Conservation (phyloP, 441 rosid genomes). For the Arabidopsis lyrata region DNA sequence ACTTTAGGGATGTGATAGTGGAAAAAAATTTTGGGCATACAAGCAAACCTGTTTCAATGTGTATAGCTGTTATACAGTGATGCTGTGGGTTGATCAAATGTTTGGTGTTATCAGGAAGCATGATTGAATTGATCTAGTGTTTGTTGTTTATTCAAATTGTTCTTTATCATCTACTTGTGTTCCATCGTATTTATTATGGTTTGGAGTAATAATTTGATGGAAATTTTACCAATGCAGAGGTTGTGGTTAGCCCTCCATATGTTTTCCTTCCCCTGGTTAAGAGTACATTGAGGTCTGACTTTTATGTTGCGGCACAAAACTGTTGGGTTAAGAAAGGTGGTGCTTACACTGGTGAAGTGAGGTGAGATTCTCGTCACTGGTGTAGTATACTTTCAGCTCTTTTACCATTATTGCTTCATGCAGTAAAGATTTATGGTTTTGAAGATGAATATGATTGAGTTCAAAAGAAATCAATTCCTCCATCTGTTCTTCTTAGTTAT, state of each 20-base stretch:
- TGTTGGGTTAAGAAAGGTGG: slow-evolving; percentile 87
- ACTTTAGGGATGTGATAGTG: background rate
- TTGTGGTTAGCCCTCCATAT: slow-evolving; percentile 79
- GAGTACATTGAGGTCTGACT: slow-evolving; percentile 56
- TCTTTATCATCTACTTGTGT: background rate
- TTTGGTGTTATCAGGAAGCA: background rate
- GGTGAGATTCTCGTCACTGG: slow-evolving; percentile 47
- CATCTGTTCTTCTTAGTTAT: background rate
- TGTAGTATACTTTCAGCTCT: background rate
- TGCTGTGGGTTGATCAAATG: background rate
- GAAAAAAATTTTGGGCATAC: background rate
- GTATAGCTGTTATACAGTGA: background rate
- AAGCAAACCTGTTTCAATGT: background rate
- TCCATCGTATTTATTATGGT: background rate
- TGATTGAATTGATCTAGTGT: background rate
- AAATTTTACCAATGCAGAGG: slow-evolving; percentile 52
- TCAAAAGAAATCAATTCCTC: background rate
- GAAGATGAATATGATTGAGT: background rate
- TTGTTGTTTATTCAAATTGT: background rate
- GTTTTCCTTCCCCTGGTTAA: slow-evolving; percentile 68
- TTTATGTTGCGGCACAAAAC: slow-evolving; percentile 74
- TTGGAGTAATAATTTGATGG: slow-evolving; percentile 8
- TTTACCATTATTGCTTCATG: background rate
- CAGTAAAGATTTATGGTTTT: background rate
- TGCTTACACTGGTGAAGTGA: slow-evolving; percentile 81